A percentile compares a stretch with the other conserved stretches of the same genome.
These are phyloP conservation scores for Protea cynaroides DNA, from an alignment of 164 flowering plant genomes.

Conservation along the genomic window DNA sequence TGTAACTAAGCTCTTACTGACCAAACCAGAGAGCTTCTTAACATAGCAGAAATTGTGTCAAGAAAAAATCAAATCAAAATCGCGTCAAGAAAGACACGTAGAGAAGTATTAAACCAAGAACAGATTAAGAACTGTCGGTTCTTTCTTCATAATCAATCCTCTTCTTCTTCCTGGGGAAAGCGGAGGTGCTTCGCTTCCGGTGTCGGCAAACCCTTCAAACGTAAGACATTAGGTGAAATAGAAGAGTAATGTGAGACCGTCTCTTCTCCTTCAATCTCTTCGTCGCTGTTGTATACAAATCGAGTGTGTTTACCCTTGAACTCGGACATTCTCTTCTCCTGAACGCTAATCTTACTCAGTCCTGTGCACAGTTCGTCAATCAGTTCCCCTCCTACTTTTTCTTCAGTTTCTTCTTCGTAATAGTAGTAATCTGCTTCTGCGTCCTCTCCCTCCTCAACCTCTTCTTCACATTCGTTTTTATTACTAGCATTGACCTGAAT, in stretches of 20 bases:
- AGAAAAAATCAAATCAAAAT: background rate
- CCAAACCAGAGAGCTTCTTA: background rate
- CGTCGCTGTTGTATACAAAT: conserved; percentile 18
- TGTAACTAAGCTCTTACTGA: too few relatives aligned
- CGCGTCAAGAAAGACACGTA: background rate
- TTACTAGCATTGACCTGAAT: conserved; percentile 68
- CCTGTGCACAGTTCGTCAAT: conserved; percentile 12
- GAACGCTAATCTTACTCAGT: conserved; percentile 9
- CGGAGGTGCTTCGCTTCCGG: conserved; percentile 21
- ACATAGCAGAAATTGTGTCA: background rate
- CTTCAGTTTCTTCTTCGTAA: background rate
- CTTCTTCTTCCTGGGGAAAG: conserved; percentile 18
- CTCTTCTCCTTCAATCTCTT: conserved; percentile 19
- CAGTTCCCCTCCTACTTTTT: background rate
- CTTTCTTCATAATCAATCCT: background rate
- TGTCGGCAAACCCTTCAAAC: conserved; percentile 15
- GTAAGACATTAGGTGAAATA: conserved; percentile 11
- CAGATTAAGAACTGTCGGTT: background rate
- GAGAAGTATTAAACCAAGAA: background rate
- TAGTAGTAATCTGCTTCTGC: background rate
- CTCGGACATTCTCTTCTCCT: conserved; percentile 7
- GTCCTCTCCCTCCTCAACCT: conserved; percentile 6
- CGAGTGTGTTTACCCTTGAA: conserved; percentile 18
- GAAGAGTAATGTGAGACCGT: background rate
- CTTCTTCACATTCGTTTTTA: conserved; percentile 32